Evolutionary conservation across 805 yeast genomes (phyloP).

Genomic region (Candida wancherniae): DNA sequence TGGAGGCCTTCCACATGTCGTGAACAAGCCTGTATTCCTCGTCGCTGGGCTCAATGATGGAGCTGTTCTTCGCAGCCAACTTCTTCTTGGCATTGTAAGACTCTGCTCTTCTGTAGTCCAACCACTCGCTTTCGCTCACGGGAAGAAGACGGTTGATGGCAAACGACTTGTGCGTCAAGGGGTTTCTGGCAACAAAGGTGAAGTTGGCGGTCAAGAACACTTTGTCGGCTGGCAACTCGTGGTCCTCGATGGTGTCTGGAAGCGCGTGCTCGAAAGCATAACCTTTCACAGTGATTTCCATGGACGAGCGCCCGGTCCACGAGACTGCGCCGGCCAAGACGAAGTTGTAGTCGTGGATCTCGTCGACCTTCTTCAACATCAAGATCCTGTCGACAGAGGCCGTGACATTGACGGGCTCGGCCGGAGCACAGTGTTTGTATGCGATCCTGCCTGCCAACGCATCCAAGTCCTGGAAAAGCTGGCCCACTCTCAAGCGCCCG

Average conservation of each 20-base stretch:
- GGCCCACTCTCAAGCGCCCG: conserved; percentile 91
- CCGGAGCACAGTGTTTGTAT: conserved; percentile 89
- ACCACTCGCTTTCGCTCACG: conserved; percentile 68
- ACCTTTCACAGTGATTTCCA: conserved; percentile 92
- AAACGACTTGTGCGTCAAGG: conserved; percentile 84
- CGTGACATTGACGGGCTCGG: conserved; percentile 92
- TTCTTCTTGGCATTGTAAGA: conserved; percentile 85
- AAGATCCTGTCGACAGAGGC: conserved; percentile 91
- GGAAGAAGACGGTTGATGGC: conserved; percentile 82
- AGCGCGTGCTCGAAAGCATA: conserved; percentile 60
- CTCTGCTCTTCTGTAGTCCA: conserved; percentile 83
- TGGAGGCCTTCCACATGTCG: conserved; percentile 57
- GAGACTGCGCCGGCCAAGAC: conserved; percentile 86
- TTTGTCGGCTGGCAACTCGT: conserved; percentile 56
- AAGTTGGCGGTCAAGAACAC: conserved; percentile 85
- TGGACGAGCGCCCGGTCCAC: conserved; percentile 92
- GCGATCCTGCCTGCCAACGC: conserved; percentile 93
- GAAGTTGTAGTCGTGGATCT: conserved; percentile 68
- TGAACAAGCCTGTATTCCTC: conserved; percentile 74
- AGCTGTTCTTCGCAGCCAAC: conserved; percentile 61
- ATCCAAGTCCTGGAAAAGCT: conserved; percentile 88
- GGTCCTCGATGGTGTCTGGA: conserved; percentile 52
- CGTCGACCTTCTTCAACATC: conserved; percentile 79
- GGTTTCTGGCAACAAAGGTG: conserved; percentile 94
- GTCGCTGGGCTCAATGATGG: conserved; percentile 57